Base-by-base conservation (phyloP, 1,284 basidiomycete genomes). In the Cutaneotrichosporon sp. region DNA sequence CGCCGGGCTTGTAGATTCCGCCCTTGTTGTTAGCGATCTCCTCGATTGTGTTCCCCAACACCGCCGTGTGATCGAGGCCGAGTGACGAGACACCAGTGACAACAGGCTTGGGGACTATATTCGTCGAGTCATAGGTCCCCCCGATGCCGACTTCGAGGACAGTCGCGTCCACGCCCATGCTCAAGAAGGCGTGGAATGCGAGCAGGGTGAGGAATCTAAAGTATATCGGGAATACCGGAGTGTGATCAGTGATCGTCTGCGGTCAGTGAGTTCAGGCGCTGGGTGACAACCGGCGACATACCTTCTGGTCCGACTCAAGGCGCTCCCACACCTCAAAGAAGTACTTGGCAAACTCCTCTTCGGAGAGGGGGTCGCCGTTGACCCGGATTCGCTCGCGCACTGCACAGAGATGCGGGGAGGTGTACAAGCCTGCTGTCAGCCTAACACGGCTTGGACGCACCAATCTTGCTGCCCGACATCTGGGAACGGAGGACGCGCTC, bases 311-410 rank as follows among this genome's bases (percentile, higher is more conserved):
- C n/a, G 78, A 69, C 46, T 86, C 81, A 3, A 98, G 79, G 52
- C 79, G 81, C 67, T 97, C 89, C 96, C 94, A 99, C 1, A 98
- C 87, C 66, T 98, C 86, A 70, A 93, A 99, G 76, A 98, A 98
- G 72, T 86, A 96, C 64, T 81, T 85, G 5, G 92, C 81, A 72
- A 98, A 99, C 38, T 84, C 76, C 24, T 86, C 84, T 69, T 98
- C 94, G 1, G 87, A 86, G 49, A 99, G 77, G 0, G 96, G 94
- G 24, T 79, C 78, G 3, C 94, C 94, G 68, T 97, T 91, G 65
- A 98, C 85, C 47, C 94, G 83, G 67, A 99, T 97, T 24, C 96
- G 81, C 76, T 99, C 96, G 22, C 96, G 82, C 17, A 97, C 96
- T 22, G 91, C 90, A 38, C 97, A 88, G 50, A 98, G 82, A 73